phyloP scores from a whole-genome alignment of 192 early-diverging fungal genomes.

The Coemansia sp. region DNA sequence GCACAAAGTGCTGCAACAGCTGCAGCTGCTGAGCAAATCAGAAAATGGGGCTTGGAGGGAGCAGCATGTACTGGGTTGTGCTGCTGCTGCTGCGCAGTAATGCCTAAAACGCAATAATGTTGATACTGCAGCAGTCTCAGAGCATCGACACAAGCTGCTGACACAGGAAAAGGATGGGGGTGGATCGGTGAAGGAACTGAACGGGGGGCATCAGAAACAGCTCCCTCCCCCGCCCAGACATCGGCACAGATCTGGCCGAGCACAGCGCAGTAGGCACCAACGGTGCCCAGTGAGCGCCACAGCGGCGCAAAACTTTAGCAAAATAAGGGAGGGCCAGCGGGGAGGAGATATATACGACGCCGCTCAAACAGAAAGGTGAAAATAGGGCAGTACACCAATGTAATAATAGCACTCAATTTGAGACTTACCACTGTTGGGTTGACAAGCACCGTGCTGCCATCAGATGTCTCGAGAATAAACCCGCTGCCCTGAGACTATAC shows the following conservation, averaged over 20 bases:
- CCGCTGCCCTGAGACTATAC: constrained; percentile 50
- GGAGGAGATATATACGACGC: background rate
- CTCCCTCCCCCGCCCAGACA: background rate
- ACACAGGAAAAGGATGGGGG: background rate
- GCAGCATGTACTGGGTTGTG: background rate
- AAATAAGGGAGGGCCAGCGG: background rate
- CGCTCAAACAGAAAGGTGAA: constrained; percentile 2
- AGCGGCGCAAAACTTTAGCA: background rate
- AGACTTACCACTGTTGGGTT: constrained; percentile 50
- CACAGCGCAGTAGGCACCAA: background rate
- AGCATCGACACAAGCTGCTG: background rate
- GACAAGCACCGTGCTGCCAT: constrained; percentile 35
- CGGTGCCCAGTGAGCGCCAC: constrained; percentile 5
- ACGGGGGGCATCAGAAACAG: background rate
- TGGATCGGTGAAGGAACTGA: background rate
- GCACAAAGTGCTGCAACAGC: background rate
- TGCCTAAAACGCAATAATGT: background rate
- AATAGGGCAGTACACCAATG: background rate
- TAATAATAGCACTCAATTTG: background rate
- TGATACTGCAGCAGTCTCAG: background rate
- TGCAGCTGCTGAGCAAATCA: constrained; percentile 13
- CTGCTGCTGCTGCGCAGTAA: constrained; percentile 1
- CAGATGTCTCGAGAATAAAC: constrained; percentile 51
- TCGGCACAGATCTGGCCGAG: constrained; percentile 3
- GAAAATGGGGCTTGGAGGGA: background rate